Conservation (phyloP, 2,329 filamentous ascomycete species). For the Cladosporium sp. region DNA sequence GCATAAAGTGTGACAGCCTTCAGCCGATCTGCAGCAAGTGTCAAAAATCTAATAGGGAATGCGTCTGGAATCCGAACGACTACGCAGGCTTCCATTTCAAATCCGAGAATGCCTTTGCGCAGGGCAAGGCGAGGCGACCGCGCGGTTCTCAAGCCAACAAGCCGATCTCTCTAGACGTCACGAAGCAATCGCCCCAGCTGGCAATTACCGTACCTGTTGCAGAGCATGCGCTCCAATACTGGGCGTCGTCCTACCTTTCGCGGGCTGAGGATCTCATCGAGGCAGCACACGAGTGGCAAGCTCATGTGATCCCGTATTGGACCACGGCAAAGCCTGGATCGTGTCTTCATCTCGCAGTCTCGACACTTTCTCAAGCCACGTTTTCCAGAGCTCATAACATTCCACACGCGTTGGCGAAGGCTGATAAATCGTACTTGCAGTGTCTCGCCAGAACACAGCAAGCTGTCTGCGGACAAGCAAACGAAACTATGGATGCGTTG, state of each 20-base stretch:
- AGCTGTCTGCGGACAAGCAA: conserved; percentile 15
- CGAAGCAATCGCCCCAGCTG: not conserved
- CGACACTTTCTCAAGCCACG: conserved; percentile 20
- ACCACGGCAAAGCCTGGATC: conserved; percentile 12
- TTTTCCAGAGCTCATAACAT: conserved; percentile 17
- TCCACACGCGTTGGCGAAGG: conserved; percentile 11
- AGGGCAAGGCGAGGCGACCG: conserved; percentile 19
- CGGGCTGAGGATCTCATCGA: conserved; percentile 17
- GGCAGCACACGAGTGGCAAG: conserved; percentile 19
- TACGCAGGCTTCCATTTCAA: conserved; percentile 16
- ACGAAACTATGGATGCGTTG: conserved; percentile 19
- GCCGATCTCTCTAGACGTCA: not conserved
- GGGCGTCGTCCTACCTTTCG: conserved; percentile 17
- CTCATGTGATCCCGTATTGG: conserved; percentile 16
- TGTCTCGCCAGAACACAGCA: conserved; percentile 14
- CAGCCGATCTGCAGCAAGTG: conserved; percentile 15
- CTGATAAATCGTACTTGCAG: conserved; percentile 12
- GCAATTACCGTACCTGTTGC: conserved; percentile 14
- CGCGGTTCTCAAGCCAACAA: not conserved
- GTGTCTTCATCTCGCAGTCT: conserved; percentile 19
- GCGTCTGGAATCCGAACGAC: conserved; percentile 18
- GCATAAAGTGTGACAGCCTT: conserved; percentile 19
- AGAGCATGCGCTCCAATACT: conserved; percentile 21
- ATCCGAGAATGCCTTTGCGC: conserved; percentile 22
- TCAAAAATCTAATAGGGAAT: conserved; percentile 18